Base-by-base conservation (phyloP, 768 basidiomycete genomes). In the Lentinula raphanica region DNA sequence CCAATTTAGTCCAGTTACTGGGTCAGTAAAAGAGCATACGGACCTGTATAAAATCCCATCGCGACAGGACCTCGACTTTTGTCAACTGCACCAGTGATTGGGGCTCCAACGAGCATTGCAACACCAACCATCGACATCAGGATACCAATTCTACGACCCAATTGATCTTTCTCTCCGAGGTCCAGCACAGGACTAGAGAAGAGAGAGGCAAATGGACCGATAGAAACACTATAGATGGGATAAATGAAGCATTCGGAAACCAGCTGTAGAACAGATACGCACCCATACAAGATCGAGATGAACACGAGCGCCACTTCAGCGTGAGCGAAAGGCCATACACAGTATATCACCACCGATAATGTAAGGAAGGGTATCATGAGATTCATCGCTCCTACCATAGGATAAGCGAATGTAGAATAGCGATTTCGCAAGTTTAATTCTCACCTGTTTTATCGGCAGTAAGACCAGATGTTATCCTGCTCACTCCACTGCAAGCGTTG, bases 321-420 rank as follows among this genome's bases (percentile, higher is more conserved):
- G 25, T 58, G 69, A 1, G 69, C 68, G 63, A 74, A 76, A 5
- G 83, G 83, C 84, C 84, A 85, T 11, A 64, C 63, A 56, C 76
- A 74, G 0, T 81, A 80, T 60, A 76, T 61, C 35, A 74, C 61
- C 1, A 73, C 79, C 0, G 78, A 76, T 3, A 75, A 13, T 19
- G 71, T 21, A 0, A 70, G 74, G 27, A 76, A 76, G 2, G 79
- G 76, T 13, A 66, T 71, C 69, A 82, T 75, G 46, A 80, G 64
- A 58, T 78, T 85, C 35, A 84, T 63, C 0, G 76, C 62, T n/a
- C 83, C 84, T 76, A 53, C 25, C 11, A 19, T 13, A 21, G 12
- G 13, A 1, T 44, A 25, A 44, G 13, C 58, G 48, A 4, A 23
- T 3, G 4, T 25, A 27, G 2, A 29, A 3, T 28, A 3, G 23